Evolutionary conservation across 805 yeast species (phyloP).

Genomic region (Zygotorulaspora danielsina): DNA sequence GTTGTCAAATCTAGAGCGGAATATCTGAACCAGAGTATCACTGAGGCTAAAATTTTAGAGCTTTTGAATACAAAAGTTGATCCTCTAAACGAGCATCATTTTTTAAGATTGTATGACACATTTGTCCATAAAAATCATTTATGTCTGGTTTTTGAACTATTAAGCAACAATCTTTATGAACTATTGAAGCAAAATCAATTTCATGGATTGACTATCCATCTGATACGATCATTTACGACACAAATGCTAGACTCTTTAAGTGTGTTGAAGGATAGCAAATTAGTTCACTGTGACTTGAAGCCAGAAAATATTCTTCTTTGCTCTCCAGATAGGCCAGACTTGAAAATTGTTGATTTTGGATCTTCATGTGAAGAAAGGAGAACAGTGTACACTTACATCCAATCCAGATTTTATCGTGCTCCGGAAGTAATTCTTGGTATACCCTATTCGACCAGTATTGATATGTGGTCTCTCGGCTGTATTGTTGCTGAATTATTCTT

Average conservation of each 20-base stretch:
- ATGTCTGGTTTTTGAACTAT: slow-evolving; percentile 85
- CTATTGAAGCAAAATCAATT: slow-evolving; percentile 88
- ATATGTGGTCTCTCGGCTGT: slow-evolving; percentile 97
- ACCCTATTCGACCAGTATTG: slow-evolving; percentile 89
- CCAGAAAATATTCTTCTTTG: slow-evolving; percentile 90
- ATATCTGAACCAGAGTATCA: slow-evolving; percentile 82
- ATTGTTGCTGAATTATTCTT: slow-evolving; percentile 84
- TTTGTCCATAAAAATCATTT: slow-evolving; percentile 90
- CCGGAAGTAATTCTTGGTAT: slow-evolving; percentile 92
- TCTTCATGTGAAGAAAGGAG: slow-evolving; percentile 91
- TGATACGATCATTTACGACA: slow-evolving; percentile 70
- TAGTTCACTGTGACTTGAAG: slow-evolving; percentile 94
- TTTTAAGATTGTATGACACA: slow-evolving; percentile 76
- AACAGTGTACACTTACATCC: slow-evolving; percentile 85
- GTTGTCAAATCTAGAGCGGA: slow-evolving; percentile 91
- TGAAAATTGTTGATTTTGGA: slow-evolving; percentile 94
- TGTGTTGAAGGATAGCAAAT: slow-evolving; percentile 72
- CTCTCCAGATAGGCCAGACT: slow-evolving; percentile 65
- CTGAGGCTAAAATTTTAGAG: slow-evolving; percentile 85
- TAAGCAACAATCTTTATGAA: slow-evolving; percentile 86
- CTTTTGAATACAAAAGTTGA: slow-evolving; percentile 68
- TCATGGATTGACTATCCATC: slow-evolving; percentile 76
- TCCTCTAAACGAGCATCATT: slow-evolving; percentile 66
- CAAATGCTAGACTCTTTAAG: slow-evolving; percentile 80
- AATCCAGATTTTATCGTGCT: slow-evolving; percentile 86